Conservation (phyloP, 345 rosid genomes). For the Isatis tinctoria region DNA sequence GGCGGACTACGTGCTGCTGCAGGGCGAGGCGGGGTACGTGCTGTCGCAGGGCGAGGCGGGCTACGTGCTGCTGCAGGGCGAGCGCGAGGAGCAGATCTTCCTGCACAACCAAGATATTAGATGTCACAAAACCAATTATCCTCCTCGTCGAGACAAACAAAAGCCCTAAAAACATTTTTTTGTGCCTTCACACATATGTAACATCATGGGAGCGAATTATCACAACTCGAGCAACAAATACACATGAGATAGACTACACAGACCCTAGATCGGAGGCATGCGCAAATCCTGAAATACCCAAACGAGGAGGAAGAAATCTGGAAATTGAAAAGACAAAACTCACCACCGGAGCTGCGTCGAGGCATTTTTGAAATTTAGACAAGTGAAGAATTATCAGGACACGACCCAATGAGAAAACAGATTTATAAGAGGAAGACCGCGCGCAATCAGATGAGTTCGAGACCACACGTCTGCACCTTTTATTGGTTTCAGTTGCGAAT, state of each 20-base stretch:
- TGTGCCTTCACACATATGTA: not conserved
- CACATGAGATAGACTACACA: not conserved
- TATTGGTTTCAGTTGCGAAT: not conserved
- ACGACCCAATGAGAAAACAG: not conserved
- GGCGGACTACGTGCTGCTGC: too few relatives aligned
- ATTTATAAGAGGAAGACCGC: not conserved
- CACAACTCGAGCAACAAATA: not conserved
- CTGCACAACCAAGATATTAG: not conserved
- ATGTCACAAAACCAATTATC: not conserved
- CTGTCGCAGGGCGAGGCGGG: too few relatives aligned
- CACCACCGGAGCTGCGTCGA: conserved; percentile 23
- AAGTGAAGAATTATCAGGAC: not conserved
- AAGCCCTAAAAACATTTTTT: not conserved
- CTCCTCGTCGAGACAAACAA: not conserved
- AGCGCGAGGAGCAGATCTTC: conserved; percentile 24
- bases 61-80: too few relatives aligned
- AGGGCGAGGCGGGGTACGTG: too few relatives aligned
- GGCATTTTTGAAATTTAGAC: conserved; percentile 8
- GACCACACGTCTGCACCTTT: not conserved
- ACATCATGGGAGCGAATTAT: not conserved
- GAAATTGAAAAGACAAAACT: not conserved
- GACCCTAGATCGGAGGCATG: not conserved
- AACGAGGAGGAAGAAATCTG: not conserved
- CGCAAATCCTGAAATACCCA: not conserved
- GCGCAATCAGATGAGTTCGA: not conserved